Evolutionary conservation across 371 early-diverging fungal genomes (phyloP), one percentile per base, ranked within the genome.

Genomic region (Apophysomyces trapeziformis): DNA sequence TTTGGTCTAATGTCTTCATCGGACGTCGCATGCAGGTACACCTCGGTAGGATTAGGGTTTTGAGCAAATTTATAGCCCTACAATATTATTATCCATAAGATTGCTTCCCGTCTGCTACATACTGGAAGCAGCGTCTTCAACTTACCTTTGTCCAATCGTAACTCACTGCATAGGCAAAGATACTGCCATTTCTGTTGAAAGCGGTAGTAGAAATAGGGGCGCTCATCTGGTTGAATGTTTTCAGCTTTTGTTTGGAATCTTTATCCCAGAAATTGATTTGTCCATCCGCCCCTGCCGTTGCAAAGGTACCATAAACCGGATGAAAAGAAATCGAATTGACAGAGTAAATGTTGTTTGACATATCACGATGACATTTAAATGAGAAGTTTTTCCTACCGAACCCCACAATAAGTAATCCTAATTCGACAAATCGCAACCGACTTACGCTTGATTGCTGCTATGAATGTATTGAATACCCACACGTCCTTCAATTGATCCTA

Each of bases 81-180:
- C 8, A 9, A 45, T 45, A n/a, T 26, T 26, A 26, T 26, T 26
- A 26, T 26, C 3, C 2, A 26, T 26, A 26, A 26, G 3, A 26
- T 26, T 26, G 2, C 32, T 26, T 26, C 32, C 32, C 2, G 32
- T 26, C 32, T 26, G 32, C 32, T 26, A 2, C 32, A 26, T 26
- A 26, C 32, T 26, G 2, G 32, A 26, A 26, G 1, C 32, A 2
- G 32, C 2, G 3, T 26, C 32, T 21, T 37, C 5, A 38, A 59
- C 61, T 79, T 87, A 86, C 99, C 86, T 96, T 97, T 74, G 89
- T 84, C 99, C 99, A 99, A 78, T 99, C 99, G 74, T 99, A 97
- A 37, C 95, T 90, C 16, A 90, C 83, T 2, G 95, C 96, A 73
- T 99, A 99, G 12, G 97, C 97, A 73, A 96, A 96, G 60, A 96